A percentile compares a stretch with the other conserved stretches of the same genome.
phyloP scores from a whole-genome alignment of 208 protist genomes.

The Leishmania amazonensis region DNA sequence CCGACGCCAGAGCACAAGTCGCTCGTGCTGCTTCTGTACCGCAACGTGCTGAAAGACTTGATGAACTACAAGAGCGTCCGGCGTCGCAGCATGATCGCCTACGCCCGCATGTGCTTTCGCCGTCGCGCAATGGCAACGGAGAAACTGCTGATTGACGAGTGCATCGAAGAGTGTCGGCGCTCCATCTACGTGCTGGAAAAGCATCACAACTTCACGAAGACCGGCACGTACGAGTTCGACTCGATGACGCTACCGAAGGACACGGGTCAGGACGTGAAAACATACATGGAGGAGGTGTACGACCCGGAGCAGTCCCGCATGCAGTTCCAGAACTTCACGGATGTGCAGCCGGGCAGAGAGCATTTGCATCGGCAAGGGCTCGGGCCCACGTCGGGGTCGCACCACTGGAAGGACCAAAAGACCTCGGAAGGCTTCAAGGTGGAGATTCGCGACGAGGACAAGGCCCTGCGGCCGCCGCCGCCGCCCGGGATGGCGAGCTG shows the following conservation, averaged over 20 bases:
- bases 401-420: conserved; percentile 76
- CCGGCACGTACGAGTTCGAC: conserved; percentile 83
- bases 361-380: conserved; percentile 70
- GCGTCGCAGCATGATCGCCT: conserved; percentile 80
- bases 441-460: conserved; percentile 83
- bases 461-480: conserved; percentile 74
- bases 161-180: conserved; percentile 82
- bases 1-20: conserved; percentile 73
- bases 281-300: conserved; percentile 93
- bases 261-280: conserved; percentile 91
- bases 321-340: conserved; percentile 88
- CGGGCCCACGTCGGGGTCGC: conserved; percentile 61
- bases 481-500: conserved; percentile 58
- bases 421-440: conserved; percentile 61
- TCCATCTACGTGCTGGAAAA: conserved; percentile 85
- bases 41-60: conserved; percentile 81
- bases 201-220: conserved; percentile 82
- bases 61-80: conserved; percentile 82
- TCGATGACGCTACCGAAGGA: conserved; percentile 85
- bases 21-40: conserved; percentile 81
- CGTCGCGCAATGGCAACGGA: conserved; percentile 76
- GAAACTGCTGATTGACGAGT: conserved; percentile 90
- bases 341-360: conserved; percentile 81
- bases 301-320: conserved; percentile 82
- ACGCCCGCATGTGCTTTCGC: conserved; percentile 79